Evolutionary conservation across 306 rosid genomes (phyloP).

Genomic region (Begonia masoniana): DNA sequence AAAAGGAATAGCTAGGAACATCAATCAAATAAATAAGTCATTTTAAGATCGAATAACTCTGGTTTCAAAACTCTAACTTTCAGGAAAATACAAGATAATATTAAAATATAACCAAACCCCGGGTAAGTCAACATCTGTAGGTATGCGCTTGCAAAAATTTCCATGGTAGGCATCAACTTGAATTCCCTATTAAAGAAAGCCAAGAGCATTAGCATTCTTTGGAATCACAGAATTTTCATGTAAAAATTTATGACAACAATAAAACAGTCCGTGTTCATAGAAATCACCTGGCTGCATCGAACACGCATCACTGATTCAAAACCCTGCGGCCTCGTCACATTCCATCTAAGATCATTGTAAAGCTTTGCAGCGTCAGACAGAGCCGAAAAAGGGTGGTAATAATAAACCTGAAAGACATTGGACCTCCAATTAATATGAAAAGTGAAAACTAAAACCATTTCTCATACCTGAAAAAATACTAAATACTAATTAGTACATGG

Average conservation of each 20-base stretch:
- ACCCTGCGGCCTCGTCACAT: conserved; percentile 94
- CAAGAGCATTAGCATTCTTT: conserved; percentile 5
- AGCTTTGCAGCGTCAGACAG: conserved; percentile 91
- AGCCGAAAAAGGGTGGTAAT: conserved; percentile 91
- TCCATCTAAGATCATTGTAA: conserved; percentile 98
- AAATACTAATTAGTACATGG: too few relatives aligned
- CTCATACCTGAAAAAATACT: neutral
- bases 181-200: conserved; percentile 50
- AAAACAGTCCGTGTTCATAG: neutral
- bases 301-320: conserved; percentile 98
- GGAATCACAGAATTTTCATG: neutral
- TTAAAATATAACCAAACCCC: conserved; percentile 58
- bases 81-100: too few relatives aligned
- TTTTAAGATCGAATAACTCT: too few relatives aligned
- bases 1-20: neutral
- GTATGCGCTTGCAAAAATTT: conserved; percentile 87
- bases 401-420: conserved; percentile 57
- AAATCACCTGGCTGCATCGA: conserved; percentile 91
- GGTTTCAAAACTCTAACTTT: too few relatives aligned
- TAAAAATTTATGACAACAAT: too few relatives aligned
- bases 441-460: neutral
- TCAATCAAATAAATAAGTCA: too few relatives aligned
- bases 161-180: conserved; percentile 93
- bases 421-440: neutral
- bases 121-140: conserved; percentile 89